These are phyloP conservation scores for Phlebopus sp. DNA, from an alignment of 1,284 basidiomycete genomes.

Conservation along the genomic window DNA sequence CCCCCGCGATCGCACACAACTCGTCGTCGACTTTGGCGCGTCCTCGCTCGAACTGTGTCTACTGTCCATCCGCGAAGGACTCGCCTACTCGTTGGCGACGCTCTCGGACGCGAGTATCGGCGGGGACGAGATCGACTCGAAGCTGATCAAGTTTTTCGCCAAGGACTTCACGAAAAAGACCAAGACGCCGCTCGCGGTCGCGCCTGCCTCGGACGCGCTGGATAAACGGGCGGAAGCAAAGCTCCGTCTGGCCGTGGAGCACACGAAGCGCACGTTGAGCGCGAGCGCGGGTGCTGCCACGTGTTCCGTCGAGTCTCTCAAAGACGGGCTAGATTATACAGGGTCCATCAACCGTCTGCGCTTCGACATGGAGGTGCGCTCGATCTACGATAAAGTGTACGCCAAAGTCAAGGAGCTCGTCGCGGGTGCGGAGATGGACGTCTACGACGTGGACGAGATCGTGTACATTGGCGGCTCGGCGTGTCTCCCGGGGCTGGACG, in stretches of 20 bases:
- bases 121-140: conserved; percentile 73
- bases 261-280: conserved; percentile 91
- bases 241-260: conserved; percentile 88
- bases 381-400: conserved; percentile 73
- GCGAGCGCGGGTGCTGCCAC: conserved; percentile 88
- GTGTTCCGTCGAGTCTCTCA: conserved; percentile 90
- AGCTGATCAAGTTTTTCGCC: conserved; percentile 88
- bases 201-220: conserved; percentile 52
- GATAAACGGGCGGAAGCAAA: conserved; percentile 93
- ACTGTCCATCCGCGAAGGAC: conserved; percentile 65
- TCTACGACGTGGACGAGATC: conserved; percentile 85
- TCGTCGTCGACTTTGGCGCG: conserved; percentile 70
- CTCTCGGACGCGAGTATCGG: conserved; percentile 47
- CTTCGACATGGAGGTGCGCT: conserved; percentile 83
- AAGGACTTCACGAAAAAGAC: conserved; percentile 99
- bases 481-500: conserved; percentile 82
- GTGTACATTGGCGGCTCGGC: conserved; percentile 90
- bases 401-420: conserved; percentile 64
- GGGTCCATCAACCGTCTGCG: conserved; percentile 92
- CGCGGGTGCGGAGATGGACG: conserved; percentile 62
- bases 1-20: conserved; percentile 59
- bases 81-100: conserved; percentile 56
- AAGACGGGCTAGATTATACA: conserved; percentile 92
- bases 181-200: conserved; percentile 70
- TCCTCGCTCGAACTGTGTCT: conserved; percentile 62